Percentiles rank a stretch among this genome's conserved stretches.
Evolutionary conservation across 805 yeast species (phyloP).

Genomic region (Grigorovia yakushimaensis): DNA sequence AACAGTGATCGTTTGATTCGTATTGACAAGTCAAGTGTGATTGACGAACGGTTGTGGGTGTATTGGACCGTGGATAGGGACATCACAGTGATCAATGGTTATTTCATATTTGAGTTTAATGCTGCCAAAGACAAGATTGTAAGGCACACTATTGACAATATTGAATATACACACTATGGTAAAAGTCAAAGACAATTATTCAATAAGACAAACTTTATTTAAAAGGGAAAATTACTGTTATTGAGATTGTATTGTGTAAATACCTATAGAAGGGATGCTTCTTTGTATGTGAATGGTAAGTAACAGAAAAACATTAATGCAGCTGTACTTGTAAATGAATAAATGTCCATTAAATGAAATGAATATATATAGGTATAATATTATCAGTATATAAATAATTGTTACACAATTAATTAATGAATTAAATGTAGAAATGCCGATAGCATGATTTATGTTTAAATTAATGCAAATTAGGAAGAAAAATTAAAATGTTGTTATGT

Average conservation of each 20-base stretch:
- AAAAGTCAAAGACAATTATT: background rate
- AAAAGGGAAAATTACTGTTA: background rate
- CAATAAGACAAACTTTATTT: background rate
- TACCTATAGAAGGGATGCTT: too few species aligned
- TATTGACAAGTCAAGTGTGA: background rate
- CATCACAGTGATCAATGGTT: conserved; percentile 30
- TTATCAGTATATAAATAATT: background rate
- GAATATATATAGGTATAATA: background rate
- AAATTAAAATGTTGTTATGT: background rate
- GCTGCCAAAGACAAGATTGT: conserved; percentile 42
- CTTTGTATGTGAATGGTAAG: background rate
- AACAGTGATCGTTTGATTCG: conserved; percentile 33
- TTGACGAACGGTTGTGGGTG: background rate
- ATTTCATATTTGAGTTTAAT: conserved; percentile 57
- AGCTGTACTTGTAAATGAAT: background rate
- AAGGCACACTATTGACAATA: conserved; percentile 59
- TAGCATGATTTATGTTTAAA: background rate
- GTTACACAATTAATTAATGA: background rate
- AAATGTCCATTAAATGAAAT: background rate
- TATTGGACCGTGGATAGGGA: background rate
- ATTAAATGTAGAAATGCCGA: background rate
- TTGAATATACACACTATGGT: conserved; percentile 46
- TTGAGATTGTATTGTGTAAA: background rate
- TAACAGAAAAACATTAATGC: too few species aligned
- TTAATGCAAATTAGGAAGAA: background rate